Evolutionary conservation across 169 alveolate species (phyloP).

Genomic region (Plasmodium falciparum): DNA sequence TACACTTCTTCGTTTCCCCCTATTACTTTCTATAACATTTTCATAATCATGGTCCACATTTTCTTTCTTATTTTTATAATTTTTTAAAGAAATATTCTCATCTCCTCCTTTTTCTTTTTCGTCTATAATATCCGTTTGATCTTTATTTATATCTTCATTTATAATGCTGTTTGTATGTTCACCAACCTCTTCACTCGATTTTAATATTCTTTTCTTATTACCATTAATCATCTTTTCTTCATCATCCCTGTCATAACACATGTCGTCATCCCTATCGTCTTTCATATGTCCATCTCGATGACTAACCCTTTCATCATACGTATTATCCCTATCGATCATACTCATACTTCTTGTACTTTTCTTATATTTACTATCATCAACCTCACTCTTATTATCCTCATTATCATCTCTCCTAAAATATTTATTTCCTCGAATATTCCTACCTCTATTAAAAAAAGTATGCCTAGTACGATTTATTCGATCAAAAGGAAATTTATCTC

Average conservation of each 20-base stretch:
- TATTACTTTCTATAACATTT: not conserved
- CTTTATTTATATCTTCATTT: not conserved
- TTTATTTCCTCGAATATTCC: not conserved
- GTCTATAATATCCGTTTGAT: not conserved
- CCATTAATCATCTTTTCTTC: not conserved
- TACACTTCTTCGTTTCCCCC: not conserved
- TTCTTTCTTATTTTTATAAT: not conserved
- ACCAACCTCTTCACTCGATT: not conserved
- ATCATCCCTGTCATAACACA: not conserved
- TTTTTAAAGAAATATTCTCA: not conserved
- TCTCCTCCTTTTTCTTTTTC: not conserved
- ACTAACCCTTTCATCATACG: conserved; percentile 9
- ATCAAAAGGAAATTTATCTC: conserved; percentile 6
- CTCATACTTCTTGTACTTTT: not conserved
- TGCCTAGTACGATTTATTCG: not conserved
- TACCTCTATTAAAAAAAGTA: not conserved
- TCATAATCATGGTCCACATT: not conserved
- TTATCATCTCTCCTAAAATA: conserved; percentile 9
- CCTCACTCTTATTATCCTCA: not conserved
- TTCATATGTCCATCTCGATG: not conserved
- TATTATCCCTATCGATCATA: not conserved
- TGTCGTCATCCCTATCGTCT: not conserved
- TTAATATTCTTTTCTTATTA: not conserved
- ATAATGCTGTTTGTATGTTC: not conserved
- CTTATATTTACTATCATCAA: not conserved